Evolutionary conservation across 106 monocot species (phyloP).

Genomic region (Apostasia ramifera): DNA sequence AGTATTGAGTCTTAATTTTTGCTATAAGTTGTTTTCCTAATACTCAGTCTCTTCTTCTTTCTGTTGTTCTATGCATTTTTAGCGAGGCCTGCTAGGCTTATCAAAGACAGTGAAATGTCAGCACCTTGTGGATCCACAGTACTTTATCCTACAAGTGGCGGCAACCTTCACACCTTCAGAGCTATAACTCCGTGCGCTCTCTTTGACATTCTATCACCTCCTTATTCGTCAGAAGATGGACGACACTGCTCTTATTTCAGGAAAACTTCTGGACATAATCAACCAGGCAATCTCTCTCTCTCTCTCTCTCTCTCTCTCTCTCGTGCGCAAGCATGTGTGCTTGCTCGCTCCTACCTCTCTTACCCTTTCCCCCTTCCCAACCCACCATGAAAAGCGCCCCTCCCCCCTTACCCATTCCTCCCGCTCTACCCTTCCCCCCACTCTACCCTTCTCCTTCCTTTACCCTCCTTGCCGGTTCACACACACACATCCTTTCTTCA

Average conservation of each 20-base stretch:
- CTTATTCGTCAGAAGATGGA: constrained; percentile 78
- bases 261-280: constrained; percentile 28
- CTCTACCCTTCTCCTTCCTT: no score
- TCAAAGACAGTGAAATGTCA: constrained; percentile 69
- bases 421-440: no score
- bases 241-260: constrained; percentile 80
- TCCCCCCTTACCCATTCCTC: no score
- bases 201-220: constrained; percentile 77
- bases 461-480: no score
- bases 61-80: neutral
- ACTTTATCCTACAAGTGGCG: constrained; percentile 63
- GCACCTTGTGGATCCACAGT: constrained; percentile 72
- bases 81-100: constrained; percentile 68
- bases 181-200: constrained; percentile 80
- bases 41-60: no score
- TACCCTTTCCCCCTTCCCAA: no score
- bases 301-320: constrained; percentile 3
- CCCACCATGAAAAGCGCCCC: no score
- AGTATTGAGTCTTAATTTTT: no score
- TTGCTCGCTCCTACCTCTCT: no score
- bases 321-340: no score
- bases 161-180: constrained; percentile 79
- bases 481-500: no score
- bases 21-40: no score
- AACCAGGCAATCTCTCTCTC: constrained; percentile 22